These are phyloP conservation scores for Cyclanthera cordifolia DNA, from an alignment of 306 rosid genomes.

Conservation along the genomic window DNA sequence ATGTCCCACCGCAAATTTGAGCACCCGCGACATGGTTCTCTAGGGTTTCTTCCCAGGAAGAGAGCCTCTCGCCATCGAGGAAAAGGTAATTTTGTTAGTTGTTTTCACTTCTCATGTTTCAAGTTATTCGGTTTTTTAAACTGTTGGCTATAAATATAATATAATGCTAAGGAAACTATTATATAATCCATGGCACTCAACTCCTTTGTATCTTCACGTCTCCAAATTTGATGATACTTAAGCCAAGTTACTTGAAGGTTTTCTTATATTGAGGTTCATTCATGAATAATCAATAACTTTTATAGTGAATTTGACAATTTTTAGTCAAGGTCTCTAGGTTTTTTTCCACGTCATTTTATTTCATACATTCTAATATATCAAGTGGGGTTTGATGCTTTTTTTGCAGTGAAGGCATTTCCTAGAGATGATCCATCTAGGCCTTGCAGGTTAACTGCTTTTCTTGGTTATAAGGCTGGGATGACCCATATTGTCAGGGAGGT, in stretches of 20 bases:
- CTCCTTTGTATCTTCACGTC: background rate
- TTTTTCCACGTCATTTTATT: background rate
- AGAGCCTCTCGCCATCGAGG: conserved; percentile 47
- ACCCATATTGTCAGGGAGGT: conserved; percentile 79
- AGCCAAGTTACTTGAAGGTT: background rate
- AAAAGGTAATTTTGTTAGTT: conserved; percentile 24
- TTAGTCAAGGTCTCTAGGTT: background rate
- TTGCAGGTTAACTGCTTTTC: conserved; percentile 61
- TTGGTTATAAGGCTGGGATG: conserved; percentile 81
- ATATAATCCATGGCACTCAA: background rate
- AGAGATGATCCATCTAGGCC: conserved; percentile 45
- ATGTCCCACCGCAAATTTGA: conserved; percentile 53
- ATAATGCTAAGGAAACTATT: too few relatives aligned
- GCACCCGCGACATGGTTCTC: conserved; percentile 44
- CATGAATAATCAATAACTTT: background rate
- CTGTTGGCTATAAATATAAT: background rate
- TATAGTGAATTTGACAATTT: background rate
- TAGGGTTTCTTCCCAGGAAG: conserved; percentile 47
- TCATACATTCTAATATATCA: background rate
- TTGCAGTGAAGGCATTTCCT: conserved; percentile 74
- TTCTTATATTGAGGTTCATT: background rate
- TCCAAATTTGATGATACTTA: background rate
- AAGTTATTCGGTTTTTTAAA: background rate
- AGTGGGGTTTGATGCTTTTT: background rate
- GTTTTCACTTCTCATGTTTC: background rate